Evolutionary conservation across 179 eudicot species (phyloP).

Genomic region (Silene coronaria): DNA sequence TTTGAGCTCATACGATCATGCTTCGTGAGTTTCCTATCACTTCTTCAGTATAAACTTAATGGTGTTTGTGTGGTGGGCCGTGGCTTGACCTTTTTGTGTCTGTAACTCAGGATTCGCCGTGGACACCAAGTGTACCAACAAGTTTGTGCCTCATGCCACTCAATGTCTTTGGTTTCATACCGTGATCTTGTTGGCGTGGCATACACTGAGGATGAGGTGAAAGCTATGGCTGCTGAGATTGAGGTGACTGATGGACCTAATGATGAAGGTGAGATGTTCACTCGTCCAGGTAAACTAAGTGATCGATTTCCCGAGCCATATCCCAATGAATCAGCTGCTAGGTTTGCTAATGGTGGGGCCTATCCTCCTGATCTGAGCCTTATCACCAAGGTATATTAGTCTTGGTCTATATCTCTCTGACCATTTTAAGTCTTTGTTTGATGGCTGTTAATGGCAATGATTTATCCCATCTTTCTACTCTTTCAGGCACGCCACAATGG

Average conservation of each 20-base stretch:
- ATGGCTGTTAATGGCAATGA: neutral
- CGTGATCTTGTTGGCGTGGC: constrained; percentile 98
- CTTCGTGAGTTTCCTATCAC: constrained; percentile 49
- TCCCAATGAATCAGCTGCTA: constrained; percentile 83
- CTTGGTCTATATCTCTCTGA: constrained; percentile 3
- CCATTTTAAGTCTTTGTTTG: neutral
- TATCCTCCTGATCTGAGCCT: constrained; percentile 96
- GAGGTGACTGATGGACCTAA: constrained; percentile 95
- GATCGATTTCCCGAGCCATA: constrained; percentile 88
- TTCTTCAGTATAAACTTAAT: neutral
- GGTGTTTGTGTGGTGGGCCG: neutral
- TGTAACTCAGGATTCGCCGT: constrained; percentile 72
- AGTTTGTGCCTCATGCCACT: constrained; percentile 97
- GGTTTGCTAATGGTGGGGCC: constrained; percentile 98
- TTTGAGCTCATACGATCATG: constrained; percentile 77
- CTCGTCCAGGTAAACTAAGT: constrained; percentile 88
- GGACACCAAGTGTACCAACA: constrained; percentile 95
- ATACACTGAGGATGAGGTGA: constrained; percentile 89
- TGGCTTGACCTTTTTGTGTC: constrained; percentile 1
- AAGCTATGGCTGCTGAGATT: constrained; percentile 98
- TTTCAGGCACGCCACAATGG: constrained; percentile 94
- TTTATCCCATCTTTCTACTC: constrained; percentile 5
- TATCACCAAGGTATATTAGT: constrained; percentile 61
- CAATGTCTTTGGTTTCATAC: constrained; percentile 79
- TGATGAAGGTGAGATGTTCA: constrained; percentile 94